phyloP scores from a whole-genome alignment of 106 monocot genomes.

The Platanthera guangdongensis region DNA sequence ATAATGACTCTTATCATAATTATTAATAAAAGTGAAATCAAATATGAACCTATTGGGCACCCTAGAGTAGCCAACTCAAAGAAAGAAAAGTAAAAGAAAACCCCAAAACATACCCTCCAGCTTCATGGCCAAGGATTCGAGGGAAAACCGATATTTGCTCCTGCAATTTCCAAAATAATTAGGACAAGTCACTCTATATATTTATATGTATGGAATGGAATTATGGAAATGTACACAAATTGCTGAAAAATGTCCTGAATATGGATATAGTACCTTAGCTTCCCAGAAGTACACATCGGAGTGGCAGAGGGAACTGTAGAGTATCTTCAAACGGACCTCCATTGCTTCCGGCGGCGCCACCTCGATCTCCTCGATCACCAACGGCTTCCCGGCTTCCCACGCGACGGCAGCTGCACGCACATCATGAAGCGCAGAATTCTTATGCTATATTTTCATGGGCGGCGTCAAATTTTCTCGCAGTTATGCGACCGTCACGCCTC shows the following conservation, averaged over 20 bases:
- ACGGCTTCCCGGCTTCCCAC: constrained; percentile 22
- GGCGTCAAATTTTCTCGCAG: not conserved
- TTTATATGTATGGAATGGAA: too few species aligned
- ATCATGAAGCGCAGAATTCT: not conserved
- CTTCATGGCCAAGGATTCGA: constrained; percentile 65
- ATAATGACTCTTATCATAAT: not conserved
- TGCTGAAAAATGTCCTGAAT: not conserved
- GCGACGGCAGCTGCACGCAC: constrained; percentile 21
- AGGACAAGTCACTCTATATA: not conserved
- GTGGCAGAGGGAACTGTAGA: constrained; percentile 19
- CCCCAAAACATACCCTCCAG: constrained; percentile 41
- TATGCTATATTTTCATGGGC: not conserved
- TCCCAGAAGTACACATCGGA: constrained; percentile 21
- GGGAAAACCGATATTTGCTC: constrained; percentile 55
- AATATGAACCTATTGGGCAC: not conserved
- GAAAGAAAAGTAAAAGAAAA: not conserved
- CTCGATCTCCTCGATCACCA: constrained; percentile 20
- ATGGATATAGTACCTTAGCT: constrained; percentile 14
- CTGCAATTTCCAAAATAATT: constrained; percentile 13
- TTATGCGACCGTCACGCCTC: not conserved
- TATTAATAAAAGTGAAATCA: not conserved
- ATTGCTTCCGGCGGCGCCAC: constrained; percentile 19
- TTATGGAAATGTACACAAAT: too few species aligned
- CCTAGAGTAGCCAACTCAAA: not conserved
- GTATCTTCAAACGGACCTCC: constrained; percentile 23